phyloP scores from a whole-genome alignment of 768 basidiomycete species.

The Auriscalpium microsporum region DNA sequence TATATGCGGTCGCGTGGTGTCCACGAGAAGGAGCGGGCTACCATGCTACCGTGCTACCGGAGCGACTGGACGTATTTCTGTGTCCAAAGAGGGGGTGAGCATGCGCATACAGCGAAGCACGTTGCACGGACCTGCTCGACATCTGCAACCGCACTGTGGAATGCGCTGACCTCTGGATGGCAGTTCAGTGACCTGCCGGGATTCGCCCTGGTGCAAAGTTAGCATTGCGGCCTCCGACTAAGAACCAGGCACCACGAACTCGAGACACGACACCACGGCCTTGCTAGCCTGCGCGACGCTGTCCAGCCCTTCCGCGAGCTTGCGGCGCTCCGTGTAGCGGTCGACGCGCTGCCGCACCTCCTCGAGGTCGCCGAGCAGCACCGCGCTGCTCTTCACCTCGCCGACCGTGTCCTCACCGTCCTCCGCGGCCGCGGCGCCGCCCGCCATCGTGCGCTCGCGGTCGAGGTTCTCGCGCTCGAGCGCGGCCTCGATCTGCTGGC shows the following conservation, averaged over 20 bases:
- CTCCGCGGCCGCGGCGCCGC: conserved; percentile 21
- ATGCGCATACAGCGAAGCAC: background rate
- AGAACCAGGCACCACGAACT: conserved; percentile 32
- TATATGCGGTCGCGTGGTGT: background rate
- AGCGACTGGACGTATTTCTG: conserved; percentile 58
- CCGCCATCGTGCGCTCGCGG: conserved; percentile 51
- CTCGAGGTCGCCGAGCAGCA: conserved; percentile 66
- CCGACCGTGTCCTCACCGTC: conserved; percentile 26
- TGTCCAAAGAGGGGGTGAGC: conserved; percentile 4
- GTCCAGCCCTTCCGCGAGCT: conserved; percentile 41
- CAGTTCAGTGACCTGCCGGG: conserved; percentile 56
- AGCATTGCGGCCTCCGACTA: background rate
- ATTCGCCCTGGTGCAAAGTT: conserved; percentile 27
- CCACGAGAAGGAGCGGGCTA: background rate
- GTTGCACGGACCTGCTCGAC: conserved; percentile 53
- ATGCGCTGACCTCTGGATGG: conserved; percentile 61
- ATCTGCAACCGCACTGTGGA: conserved; percentile 58
- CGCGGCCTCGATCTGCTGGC: conserved; percentile 64
- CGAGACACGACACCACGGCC: conserved; percentile 68
- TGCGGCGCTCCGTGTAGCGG: conserved; percentile 50
- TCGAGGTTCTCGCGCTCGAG: conserved; percentile 87
- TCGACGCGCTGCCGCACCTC: conserved; percentile 68
- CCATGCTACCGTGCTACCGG: conserved; percentile 13
- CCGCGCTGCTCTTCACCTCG: conserved; percentile 47
- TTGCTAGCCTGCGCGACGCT: conserved; percentile 49